Percentiles rank a stretch among this genome's conserved stretches.
Conservation (phyloP, 2,329 filamentous ascomycete genomes). For the Fusarium napiforme region DNA sequence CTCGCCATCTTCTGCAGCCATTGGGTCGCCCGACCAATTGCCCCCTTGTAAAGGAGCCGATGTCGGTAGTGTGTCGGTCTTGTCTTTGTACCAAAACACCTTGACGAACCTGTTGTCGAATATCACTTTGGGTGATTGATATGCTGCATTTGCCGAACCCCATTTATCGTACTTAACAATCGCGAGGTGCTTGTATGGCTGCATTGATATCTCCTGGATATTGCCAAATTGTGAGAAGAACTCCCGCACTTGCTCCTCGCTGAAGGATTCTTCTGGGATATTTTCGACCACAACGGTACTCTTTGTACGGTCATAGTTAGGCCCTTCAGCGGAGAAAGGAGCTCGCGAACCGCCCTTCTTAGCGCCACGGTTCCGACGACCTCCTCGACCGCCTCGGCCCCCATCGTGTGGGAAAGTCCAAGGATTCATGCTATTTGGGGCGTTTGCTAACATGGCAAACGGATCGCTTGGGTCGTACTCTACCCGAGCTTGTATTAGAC, state of each 20-base stretch:
- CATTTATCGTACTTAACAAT: conserved; percentile 76
- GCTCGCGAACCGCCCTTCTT: conserved; percentile 57
- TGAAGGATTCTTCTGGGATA: conserved; percentile 78
- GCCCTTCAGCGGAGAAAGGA: conserved; percentile 72
- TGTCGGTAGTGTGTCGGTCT: conserved; percentile 50
- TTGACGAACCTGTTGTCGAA: conserved; percentile 90
- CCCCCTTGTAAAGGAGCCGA: conserved; percentile 40
- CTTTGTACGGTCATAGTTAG: conserved; percentile 70
- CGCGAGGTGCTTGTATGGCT: conserved; percentile 73
- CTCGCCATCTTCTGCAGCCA: conserved; percentile 26
- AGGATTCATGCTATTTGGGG: conserved; percentile 29
- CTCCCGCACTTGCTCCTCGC: conserved; percentile 69
- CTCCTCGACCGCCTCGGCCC: conserved; percentile 49
- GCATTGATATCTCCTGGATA: conserved; percentile 72
- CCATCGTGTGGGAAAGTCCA: conserved; percentile 40
- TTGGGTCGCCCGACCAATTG: conserved; percentile 43
- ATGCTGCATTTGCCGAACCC: conserved; percentile 74
- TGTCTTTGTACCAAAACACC: conserved; percentile 79
- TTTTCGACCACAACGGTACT: conserved; percentile 80
- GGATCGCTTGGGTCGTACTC: conserved; percentile 51
- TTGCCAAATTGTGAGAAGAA: conserved; percentile 81
- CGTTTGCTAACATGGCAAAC: conserved; percentile 36
- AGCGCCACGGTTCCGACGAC: conserved; percentile 48
- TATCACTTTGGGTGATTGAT: conserved; percentile 80
- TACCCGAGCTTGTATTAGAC: conserved; percentile 31